These are phyloP conservation scores for Aspergillus sp. DNA, from an alignment of 2,329 filamentous ascomycete genomes.

Conservation along the genomic window DNA sequence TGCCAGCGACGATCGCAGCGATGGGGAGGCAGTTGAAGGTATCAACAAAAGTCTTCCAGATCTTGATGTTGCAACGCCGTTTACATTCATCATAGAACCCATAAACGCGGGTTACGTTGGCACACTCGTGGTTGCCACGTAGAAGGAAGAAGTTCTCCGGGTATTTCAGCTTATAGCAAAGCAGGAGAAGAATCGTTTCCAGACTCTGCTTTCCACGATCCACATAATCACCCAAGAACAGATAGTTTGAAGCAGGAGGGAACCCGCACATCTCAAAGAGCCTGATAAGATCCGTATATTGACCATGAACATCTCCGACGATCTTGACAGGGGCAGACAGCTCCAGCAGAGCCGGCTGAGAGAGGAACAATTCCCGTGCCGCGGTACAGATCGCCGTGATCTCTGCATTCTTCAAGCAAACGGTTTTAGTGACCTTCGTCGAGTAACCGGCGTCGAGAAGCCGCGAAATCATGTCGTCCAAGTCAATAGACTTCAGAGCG, in stretches of 20 bases:
- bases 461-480: conserved; percentile 96
- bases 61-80: conserved; percentile 90
- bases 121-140: conserved; percentile 94
- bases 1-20: conserved; percentile 92
- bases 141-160: conserved; percentile 97
- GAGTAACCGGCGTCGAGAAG: conserved; percentile 93
- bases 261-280: conserved; percentile 99
- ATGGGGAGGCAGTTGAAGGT: conserved; percentile 96
- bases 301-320: conserved; percentile 93
- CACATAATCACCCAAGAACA: conserved; percentile 95
- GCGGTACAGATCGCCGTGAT: conserved; percentile 91
- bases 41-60: conserved; percentile 97
- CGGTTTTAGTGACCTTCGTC: conserved; percentile 95
- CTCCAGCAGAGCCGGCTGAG: conserved; percentile 88
- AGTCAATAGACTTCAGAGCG: conserved; percentile 86
- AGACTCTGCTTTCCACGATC: conserved; percentile 94
- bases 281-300: conserved; percentile 92
- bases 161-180: conserved; percentile 97
- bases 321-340: conserved; percentile 95
- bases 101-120: conserved; percentile 92
- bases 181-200: conserved; percentile 86
- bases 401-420: conserved; percentile 96
- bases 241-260: conserved; percentile 84
- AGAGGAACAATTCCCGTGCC: conserved; percentile 84
- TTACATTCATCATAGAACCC: conserved; percentile 99